A percentile compares a stretch with the other conserved stretches of the same genome.
Evolutionary conservation across 306 rosid genomes (phyloP).

Genomic region (Malus domestica): ASM211411v1 NC_041799.1:31182001-31182500

Average conservation of each 20-base stretch:
- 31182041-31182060: neutral
- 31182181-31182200: neutral
- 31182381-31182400: neutral
- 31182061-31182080: neutral
- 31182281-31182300: constrained; percentile 36
- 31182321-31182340: constrained; percentile 8
- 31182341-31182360: neutral
- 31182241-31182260: constrained; percentile 38
- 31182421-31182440: neutral
- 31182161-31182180: neutral
- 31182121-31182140: neutral
- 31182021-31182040: constrained; percentile 5
- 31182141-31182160: neutral
- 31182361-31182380: constrained; percentile 9
- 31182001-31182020: constrained; percentile 16
- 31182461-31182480: constrained; percentile 10
- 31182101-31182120: neutral
- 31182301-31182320: constrained; percentile 30
- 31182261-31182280: constrained; percentile 35
- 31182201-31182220: constrained; percentile 22
- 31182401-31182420: neutral
- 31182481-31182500: constrained; percentile 12
- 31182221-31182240: constrained; percentile 40
- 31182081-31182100: neutral
- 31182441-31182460: neutral